These are phyloP conservation scores for Mycena capillaripes DNA, from an alignment of 768 basidiomycete genomes.

Conservation along the genomic window DNA sequence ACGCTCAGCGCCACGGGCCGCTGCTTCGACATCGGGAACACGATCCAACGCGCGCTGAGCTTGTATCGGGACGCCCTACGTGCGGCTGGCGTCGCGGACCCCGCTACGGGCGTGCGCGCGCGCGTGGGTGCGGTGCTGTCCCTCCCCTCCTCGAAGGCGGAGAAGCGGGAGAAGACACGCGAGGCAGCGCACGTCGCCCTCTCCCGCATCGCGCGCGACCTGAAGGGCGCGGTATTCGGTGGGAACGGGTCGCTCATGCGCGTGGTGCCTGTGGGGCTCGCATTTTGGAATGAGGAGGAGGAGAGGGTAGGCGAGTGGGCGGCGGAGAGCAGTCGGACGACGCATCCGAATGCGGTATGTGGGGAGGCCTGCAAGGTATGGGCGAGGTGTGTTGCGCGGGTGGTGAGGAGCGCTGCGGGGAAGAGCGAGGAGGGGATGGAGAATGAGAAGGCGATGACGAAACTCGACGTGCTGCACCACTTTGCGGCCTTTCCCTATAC, in stretches of 20 bases:
- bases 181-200: conserved; percentile 43
- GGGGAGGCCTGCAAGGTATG: conserved; percentile 20
- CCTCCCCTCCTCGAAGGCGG: not conserved
- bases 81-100: not conserved
- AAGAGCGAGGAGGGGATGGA: too few relatives aligned
- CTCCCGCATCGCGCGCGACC: conserved; percentile 42
- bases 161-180: not conserved
- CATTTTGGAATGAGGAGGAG: conserved; percentile 37
- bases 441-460: conserved; percentile 44
- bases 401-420: not conserved
- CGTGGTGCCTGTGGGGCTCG: conserved; percentile 58
- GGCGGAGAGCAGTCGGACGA: conserved; percentile 5
- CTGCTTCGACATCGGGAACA: conserved; percentile 59
- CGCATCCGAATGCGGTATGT: conserved; percentile 26
- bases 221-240: conserved; percentile 44
- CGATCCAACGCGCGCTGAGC: conserved; percentile 49
- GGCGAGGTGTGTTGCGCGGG: not conserved
- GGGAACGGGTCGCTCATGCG: conserved; percentile 64
- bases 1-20: conserved; percentile 50
- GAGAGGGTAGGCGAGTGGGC: not conserved
- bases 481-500: conserved; percentile 56
- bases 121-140: not conserved
- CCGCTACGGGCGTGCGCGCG: not conserved
- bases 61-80: conserved; percentile 41
- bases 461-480: conserved; percentile 54